A percentile compares a stretch with the other conserved stretches of the same genome.
These are phyloP conservation scores for Trichosporon sp. DNA, from an alignment of 1,284 basidiomycete species.

Conservation along the genomic window DNA sequence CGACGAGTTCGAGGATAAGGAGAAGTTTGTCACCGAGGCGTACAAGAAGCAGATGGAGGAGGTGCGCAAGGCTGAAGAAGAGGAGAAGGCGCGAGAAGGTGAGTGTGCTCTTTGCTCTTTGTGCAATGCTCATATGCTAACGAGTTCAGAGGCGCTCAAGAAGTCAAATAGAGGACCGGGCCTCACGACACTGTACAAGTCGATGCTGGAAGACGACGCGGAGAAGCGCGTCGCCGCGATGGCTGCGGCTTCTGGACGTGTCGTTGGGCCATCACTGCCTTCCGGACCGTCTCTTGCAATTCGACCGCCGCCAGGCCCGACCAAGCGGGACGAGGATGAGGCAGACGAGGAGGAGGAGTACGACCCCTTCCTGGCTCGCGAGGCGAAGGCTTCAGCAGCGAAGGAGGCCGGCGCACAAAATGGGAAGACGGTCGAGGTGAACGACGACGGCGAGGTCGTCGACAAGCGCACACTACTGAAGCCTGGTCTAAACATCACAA, in stretches of 20 bases:
- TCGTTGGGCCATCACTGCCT: conserved; percentile 58
- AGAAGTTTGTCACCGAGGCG: conserved; percentile 92
- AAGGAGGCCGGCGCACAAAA: conserved; percentile 12
- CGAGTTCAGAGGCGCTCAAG: conserved; percentile 57
- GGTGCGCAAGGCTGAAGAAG: conserved; percentile 80
- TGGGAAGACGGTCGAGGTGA: conserved; percentile 89
- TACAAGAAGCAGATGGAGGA: conserved; percentile 97
- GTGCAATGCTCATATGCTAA: not conserved
- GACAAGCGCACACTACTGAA: conserved; percentile 88
- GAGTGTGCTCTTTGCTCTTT: conserved; percentile 27
- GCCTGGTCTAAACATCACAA: conserved; percentile 79
- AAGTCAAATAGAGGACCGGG: conserved; percentile 57
- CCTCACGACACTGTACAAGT: conserved; percentile 79
- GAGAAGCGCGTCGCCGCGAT: conserved; percentile 77
- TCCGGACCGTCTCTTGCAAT: conserved; percentile 40
- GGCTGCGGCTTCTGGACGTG: conserved; percentile 51
- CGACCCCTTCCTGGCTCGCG: conserved; percentile 38
- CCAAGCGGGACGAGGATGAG: conserved; percentile 14
- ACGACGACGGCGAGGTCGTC: conserved; percentile 95
- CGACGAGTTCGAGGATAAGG: conserved; percentile 89
- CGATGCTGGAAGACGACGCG: conserved; percentile 72
- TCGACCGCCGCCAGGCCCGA: conserved; percentile 3
- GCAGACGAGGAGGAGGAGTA: conserved; percentile 44
- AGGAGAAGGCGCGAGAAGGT: conserved; percentile 82
- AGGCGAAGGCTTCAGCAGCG: conserved; percentile 9